Evolutionary conservation across 768 basidiomycete genomes (phyloP).

Genomic region (Tulasnella sp.): DNA sequence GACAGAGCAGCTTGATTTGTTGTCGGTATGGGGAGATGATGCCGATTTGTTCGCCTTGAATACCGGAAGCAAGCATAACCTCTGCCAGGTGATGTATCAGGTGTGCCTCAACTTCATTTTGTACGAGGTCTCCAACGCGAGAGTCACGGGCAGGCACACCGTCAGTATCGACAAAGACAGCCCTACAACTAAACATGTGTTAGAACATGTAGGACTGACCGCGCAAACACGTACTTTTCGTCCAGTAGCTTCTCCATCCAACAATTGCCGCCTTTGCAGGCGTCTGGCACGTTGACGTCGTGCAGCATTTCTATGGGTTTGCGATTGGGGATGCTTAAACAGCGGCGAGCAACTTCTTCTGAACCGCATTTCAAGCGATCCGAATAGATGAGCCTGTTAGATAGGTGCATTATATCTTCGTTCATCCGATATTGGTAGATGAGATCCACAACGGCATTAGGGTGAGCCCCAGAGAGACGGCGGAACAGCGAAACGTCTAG

Average conservation of each 20-base stretch:
- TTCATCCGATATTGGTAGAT: slow-evolving; percentile 94
- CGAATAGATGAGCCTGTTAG: slow-evolving; percentile 76
- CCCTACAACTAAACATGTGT: slow-evolving; percentile 48
- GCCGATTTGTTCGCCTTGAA: slow-evolving; percentile 61
- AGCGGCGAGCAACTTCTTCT: slow-evolving; percentile 48
- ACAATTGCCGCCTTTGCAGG: slow-evolving; percentile 34
- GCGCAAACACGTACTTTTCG: slow-evolving; percentile 39
- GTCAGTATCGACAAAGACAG: slow-evolving; percentile 93
- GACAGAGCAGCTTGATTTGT: slow-evolving; percentile 78
- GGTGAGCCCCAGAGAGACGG: slow-evolving; percentile 75
- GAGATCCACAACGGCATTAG: slow-evolving; percentile 73
- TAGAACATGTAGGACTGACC: not conserved
- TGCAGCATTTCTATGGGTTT: slow-evolving; percentile 38
- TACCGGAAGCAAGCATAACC: slow-evolving; percentile 50
- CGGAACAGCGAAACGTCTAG: slow-evolving; percentile 85
- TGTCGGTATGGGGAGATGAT: slow-evolving; percentile 89
- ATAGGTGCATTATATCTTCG: slow-evolving; percentile 83
- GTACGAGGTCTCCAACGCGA: slow-evolving; percentile 74
- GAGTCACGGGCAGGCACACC: slow-evolving; percentile 64
- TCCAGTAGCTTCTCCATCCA: slow-evolving; percentile 60
- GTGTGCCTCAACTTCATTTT: slow-evolving; percentile 70
- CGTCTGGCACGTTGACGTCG: slow-evolving; percentile 20
- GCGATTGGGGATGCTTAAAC: slow-evolving; percentile 41
- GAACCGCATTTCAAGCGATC: slow-evolving; percentile 69
- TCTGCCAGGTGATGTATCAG: slow-evolving; percentile 40